A percentile compares a stretch with the other conserved stretches of the same genome.
phyloP scores from a whole-genome alignment of 768 basidiomycete genomes.

The Termitomyces sp. region DNA sequence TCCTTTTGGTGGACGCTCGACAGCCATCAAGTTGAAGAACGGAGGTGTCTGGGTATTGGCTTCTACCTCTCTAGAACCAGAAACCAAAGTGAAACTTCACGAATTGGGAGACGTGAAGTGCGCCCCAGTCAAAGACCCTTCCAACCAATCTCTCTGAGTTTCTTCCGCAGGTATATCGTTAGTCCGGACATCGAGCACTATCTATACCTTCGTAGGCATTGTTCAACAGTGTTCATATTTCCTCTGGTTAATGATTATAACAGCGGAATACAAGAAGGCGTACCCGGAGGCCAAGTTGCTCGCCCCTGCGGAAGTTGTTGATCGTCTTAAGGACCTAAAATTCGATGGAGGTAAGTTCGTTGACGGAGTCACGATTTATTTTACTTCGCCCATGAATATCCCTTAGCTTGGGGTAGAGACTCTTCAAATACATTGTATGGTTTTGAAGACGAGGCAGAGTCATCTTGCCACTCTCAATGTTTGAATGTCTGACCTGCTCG shows the following conservation, averaged over 20 bases:
- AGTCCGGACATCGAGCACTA: conserved; percentile 51
- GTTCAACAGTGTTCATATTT: not conserved
- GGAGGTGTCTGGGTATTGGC: conserved; percentile 74
- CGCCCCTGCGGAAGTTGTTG: conserved; percentile 46
- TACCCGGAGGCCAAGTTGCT: conserved; percentile 65
- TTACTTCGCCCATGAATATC: not conserved
- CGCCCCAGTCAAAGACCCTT: conserved; percentile 8
- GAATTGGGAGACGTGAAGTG: conserved; percentile 65
- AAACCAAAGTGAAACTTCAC: conserved; percentile 55
- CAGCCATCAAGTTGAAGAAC: conserved; percentile 60
- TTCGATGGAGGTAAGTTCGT: conserved; percentile 51
- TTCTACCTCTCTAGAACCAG: conserved; percentile 59
- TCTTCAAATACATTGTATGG: conserved; percentile 56
- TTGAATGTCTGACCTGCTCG: not conserved
- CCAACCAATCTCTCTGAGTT: not conserved
- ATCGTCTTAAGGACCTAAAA: conserved; percentile 43
- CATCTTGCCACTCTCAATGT: not conserved
- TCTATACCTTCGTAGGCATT: conserved; percentile 40
- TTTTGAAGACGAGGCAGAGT: conserved; percentile 55
- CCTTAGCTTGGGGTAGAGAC: conserved; percentile 49
- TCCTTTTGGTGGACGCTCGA: conserved; percentile 74
- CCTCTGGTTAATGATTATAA: not conserved
- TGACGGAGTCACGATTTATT: not conserved
- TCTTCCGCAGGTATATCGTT: conserved; percentile 41
- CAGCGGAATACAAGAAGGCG: conserved; percentile 51